phyloP scores from a whole-genome alignment of 257 asterid species.

The Vinca minor region DNA sequence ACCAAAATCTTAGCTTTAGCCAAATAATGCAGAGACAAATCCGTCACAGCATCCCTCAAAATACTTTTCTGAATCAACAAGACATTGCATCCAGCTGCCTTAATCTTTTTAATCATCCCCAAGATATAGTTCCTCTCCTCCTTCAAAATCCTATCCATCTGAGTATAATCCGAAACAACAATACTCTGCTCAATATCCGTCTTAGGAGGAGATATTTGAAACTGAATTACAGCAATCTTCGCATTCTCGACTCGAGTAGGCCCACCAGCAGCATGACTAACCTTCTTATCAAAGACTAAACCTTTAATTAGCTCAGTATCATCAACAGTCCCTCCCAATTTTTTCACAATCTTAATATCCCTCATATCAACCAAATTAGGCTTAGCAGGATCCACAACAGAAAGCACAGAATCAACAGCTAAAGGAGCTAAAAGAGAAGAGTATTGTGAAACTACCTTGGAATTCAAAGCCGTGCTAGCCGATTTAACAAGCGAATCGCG shows the following conservation, averaged over 20 bases:
- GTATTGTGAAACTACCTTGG: slow-evolving; percentile 94
- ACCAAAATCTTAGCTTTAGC: slow-evolving; percentile 93
- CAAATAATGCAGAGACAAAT: slow-evolving; percentile 83
- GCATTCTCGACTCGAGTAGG: slow-evolving; percentile 81
- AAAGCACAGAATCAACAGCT: slow-evolving; percentile 91
- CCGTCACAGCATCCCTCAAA: slow-evolving; percentile 95
- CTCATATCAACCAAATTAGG: slow-evolving; percentile 88
- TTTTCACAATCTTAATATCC: slow-evolving; percentile 88
- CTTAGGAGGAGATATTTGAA: slow-evolving; percentile 94
- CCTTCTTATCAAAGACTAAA: slow-evolving; percentile 92
- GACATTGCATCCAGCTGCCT: slow-evolving; percentile 85
- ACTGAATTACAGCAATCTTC: slow-evolving; percentile 86
- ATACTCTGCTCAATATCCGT: slow-evolving; percentile 97
- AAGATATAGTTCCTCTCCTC: slow-evolving; percentile 92
- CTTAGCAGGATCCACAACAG: slow-evolving; percentile 82
- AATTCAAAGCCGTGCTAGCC: slow-evolving; percentile 67
- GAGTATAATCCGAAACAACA: slow-evolving; percentile 92
- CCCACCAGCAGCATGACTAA: slow-evolving; percentile 94
- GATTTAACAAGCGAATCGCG: slow-evolving; percentile 70
- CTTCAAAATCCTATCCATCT: slow-evolving; percentile 96
- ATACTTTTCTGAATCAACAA: slow-evolving; percentile 97
- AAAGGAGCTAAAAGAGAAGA: slow-evolving; percentile 91
- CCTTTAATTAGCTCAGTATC: slow-evolving; percentile 83
- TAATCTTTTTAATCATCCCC: slow-evolving; percentile 95
- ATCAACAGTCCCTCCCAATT: slow-evolving; percentile 89